phyloP scores from a whole-genome alignment of 2,329 filamentous ascomycete species.

The Botryotinia globosa region DNA sequence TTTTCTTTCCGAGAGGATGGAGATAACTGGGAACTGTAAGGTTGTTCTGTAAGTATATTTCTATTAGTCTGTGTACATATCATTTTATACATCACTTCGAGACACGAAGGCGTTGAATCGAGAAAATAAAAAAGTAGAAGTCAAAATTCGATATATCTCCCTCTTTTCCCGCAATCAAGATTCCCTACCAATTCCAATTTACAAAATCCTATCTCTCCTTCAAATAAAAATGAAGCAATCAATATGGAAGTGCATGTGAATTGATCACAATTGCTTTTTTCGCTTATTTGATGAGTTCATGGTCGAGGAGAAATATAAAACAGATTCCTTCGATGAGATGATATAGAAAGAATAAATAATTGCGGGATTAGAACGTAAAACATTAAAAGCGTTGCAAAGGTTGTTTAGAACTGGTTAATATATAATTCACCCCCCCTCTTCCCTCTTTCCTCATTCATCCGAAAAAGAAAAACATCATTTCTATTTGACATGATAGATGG shows the following conservation, averaged over 20 bases:
- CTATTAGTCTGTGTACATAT: not conserved
- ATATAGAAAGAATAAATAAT: not conserved
- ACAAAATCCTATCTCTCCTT: not conserved
- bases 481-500: no score
- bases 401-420: not conserved
- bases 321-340: not conserved
- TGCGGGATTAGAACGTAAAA: not conserved
- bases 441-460: not conserved
- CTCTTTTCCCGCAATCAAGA: not conserved
- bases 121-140: not conserved
- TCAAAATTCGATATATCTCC: not conserved
- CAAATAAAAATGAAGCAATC: not conserved
- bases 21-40: constrained; percentile 10
- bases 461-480: no score
- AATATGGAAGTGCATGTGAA: not conserved
- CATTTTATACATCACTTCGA: not conserved
- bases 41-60: not conserved
- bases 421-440: not conserved
- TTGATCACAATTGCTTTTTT: not conserved
- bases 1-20: constrained; percentile 15
- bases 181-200: not conserved
- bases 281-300: not conserved
- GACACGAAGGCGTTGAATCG: not conserved
- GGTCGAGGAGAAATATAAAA: not conserved
- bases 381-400: not conserved